Evolutionary conservation across 805 yeast genomes (phyloP).

Genomic region (Debaryomyces castellii): DNA sequence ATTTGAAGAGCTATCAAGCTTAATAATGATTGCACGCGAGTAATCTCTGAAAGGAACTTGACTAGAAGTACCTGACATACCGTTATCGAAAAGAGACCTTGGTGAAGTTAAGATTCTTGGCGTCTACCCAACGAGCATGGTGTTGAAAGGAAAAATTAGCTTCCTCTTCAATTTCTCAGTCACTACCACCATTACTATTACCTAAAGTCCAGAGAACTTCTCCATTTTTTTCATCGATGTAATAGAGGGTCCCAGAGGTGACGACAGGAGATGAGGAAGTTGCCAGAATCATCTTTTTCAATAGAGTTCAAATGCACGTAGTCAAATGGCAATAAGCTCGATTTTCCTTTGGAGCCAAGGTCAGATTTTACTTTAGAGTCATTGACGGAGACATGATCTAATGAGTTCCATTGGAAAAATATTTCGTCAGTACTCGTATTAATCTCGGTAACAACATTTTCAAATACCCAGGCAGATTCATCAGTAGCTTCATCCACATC

Average conservation of each 20-base stretch:
- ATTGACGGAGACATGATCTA: slow-evolving; percentile 32
- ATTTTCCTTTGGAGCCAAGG: slow-evolving; percentile 28
- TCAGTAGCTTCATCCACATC: neutral
- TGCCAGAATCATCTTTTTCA: slow-evolving; percentile 33
- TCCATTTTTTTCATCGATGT: slow-evolving; percentile 34
- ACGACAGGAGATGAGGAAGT: slow-evolving; percentile 35
- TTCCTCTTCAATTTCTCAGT: slow-evolving; percentile 15
- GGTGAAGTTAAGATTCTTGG: slow-evolving; percentile 15
- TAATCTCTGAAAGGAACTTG: neutral
- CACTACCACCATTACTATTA: slow-evolving; percentile 19
- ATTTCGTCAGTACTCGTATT: slow-evolving; percentile 35
- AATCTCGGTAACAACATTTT: slow-evolving; percentile 34
- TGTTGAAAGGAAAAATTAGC: slow-evolving; percentile 36
- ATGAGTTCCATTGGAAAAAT: slow-evolving; percentile 32
- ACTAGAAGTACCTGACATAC: slow-evolving; percentile 36
- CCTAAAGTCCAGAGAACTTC: slow-evolving; percentile 35
- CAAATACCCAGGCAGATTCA: slow-evolving; percentile 24
- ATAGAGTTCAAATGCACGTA: slow-evolving; percentile 40
- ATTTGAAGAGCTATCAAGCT: neutral
- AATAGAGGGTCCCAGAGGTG: slow-evolving; percentile 32
- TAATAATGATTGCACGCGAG: neutral
- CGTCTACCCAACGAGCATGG: slow-evolving; percentile 25
- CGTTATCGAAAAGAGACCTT: slow-evolving; percentile 35
- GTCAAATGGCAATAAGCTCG: slow-evolving; percentile 37
- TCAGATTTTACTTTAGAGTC: slow-evolving; percentile 29